Percentiles rank a stretch among this genome's conserved stretches.
Evolutionary conservation across 345 rosid species (phyloP).

Genomic region (Luvunga scandens): DNA sequence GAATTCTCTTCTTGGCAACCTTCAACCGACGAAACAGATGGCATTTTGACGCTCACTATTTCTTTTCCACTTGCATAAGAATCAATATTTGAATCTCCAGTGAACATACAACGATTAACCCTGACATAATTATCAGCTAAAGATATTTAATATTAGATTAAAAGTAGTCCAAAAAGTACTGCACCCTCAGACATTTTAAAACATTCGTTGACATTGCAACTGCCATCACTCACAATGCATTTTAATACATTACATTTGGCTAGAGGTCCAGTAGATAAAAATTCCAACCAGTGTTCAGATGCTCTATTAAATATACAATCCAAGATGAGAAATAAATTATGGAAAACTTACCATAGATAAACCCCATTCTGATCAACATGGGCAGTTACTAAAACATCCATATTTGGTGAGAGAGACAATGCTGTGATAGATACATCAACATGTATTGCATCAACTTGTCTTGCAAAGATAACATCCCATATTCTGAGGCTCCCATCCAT

Average conservation of each 20-base stretch:
- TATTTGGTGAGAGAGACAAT: constrained; percentile 87
- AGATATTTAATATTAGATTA: not conserved
- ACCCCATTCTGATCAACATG: constrained; percentile 95
- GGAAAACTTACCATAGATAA: constrained; percentile 68
- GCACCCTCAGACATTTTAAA: not conserved
- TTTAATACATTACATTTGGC: not conserved
- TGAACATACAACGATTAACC: constrained; percentile 82
- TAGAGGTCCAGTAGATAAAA: not conserved
- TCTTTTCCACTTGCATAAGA: constrained; percentile 80
- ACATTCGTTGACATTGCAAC: not conserved
- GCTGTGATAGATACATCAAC: constrained; percentile 84
- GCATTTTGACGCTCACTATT: constrained; percentile 69
- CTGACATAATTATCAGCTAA: constrained; percentile 31
- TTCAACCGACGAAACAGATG: constrained; percentile 64
- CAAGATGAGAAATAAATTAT: not conserved
- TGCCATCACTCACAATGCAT: not conserved
- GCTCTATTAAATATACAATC: not conserved
- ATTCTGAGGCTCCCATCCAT: constrained; percentile 95
- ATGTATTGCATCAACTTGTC: constrained; percentile 84
- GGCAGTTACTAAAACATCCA: constrained; percentile 89
- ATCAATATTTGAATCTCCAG: constrained; percentile 60
- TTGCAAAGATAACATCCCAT: constrained; percentile 89
- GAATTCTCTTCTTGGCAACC: constrained; percentile 50
- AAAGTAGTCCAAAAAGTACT: not conserved
- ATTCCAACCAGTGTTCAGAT: not conserved